Base-by-base conservation (phyloP, 257 asterid species). In the Solanum corneliomulleri region DNA sequence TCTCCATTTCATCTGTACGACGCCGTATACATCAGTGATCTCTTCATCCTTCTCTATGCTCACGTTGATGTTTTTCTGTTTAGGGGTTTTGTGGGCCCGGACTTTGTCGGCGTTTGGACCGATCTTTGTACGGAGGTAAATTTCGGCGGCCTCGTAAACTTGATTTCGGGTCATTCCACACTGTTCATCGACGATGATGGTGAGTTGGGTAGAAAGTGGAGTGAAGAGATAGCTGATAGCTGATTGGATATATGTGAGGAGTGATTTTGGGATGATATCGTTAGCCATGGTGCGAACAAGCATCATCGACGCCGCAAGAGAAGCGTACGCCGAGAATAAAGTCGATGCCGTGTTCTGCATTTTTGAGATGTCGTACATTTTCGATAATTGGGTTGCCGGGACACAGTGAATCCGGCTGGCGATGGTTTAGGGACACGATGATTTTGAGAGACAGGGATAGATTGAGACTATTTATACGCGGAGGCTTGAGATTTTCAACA, bases 321-420 rank as follows among this genome's bases (percentile, higher is more conserved):
- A 93, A 14, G 99, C 98, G 91, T 95, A 96, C 29, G 98, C 94
- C 11, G 97, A 89, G 95, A 96, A 96, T 3, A 93, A 56, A 25
- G 93, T 87, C 1, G 96, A 47, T 2, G 96, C 92, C 88, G 92
- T 74, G 10, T 94, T 92, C 87, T 88, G 97, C 92, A 93, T 89
- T 84, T 91, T 93, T 11, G 89, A 82, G 4, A 92, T 69, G 14
- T 91, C 83, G 27, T 84, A 84, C 96, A 91, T 92, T 35, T 85
- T 83, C 11, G 6, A 12, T 77, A n/a, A 77, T 4, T 25, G 47
- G 29, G 9, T 72, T 35, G 80, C 47, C 47, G 47, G 83, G 45
- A 77, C 23, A 42, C 62, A 25, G 83, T 18, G 15, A 71, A 20
- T 33, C 45, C 45, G 42, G 39, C 3, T n/a, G n/a, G 39, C 39